Percentiles rank a stretch among this genome's conserved stretches.
Evolutionary conservation across 371 early-diverging fungal species (phyloP).

Genomic region (Mortierella sp.): DNA sequence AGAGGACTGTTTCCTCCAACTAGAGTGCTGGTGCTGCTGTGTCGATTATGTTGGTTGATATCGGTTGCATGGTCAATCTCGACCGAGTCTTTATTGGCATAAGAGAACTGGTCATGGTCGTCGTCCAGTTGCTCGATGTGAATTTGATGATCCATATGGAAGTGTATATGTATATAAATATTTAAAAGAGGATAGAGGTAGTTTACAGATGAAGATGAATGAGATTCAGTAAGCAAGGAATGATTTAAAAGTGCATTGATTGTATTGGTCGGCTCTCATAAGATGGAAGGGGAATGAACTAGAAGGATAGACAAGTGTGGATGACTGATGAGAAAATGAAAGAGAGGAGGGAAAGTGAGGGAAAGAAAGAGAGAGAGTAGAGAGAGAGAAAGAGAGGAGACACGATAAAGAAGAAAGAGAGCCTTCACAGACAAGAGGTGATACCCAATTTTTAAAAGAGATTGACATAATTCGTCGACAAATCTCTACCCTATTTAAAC

Average conservation of each 20-base stretch:
- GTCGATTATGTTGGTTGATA: conserved; percentile 25
- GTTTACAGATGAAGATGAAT: conserved; percentile 5
- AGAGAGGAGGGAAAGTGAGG: conserved; percentile 8
- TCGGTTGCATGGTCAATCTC: conserved; percentile 22
- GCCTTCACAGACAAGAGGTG: not conserved
- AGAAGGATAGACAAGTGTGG: too few relatives aligned
- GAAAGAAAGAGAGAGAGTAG: not conserved
- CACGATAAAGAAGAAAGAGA: not conserved
- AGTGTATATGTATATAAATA: not conserved
- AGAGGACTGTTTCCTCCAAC: conserved; percentile 13
- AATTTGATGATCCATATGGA: conserved; percentile 23
- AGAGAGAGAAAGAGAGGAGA: not conserved
- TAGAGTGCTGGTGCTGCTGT: conserved; percentile 35
- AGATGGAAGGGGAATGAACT: too few relatives aligned
- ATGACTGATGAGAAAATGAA: conserved; percentile 1
- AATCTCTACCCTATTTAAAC: too few relatives aligned
- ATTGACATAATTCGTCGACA: too few relatives aligned
- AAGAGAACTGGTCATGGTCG: conserved; percentile 5
- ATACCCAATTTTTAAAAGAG: too few relatives aligned
- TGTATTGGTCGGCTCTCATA: not conserved
- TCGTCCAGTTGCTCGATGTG: conserved; percentile 31
- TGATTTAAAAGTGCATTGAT: not conserved
- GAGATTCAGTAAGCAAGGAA: conserved; percentile 2
- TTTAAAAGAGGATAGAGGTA: not conserved
- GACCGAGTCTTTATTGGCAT: conserved; percentile 23